Conservation (phyloP, 306 rosid genomes). For the Hippophae rhamnoides region DNA sequence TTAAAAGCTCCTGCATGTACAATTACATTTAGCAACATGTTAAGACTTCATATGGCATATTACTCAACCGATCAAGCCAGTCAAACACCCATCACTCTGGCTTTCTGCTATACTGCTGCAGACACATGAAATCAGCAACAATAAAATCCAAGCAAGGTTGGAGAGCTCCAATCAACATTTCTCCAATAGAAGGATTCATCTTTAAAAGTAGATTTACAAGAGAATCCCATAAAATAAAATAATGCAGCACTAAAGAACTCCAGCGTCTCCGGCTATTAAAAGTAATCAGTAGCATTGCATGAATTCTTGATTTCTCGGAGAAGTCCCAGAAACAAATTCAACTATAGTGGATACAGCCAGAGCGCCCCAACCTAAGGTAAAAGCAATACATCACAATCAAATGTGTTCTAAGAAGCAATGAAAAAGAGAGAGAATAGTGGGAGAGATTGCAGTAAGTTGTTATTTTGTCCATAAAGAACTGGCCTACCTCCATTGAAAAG, state of each 20-base stretch:
- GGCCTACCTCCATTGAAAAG: conserved; percentile 61
- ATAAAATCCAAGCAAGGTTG: conserved; percentile 51
- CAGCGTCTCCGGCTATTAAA: conserved; percentile 52
- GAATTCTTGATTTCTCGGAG: conserved; percentile 66
- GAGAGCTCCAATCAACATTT: conserved; percentile 72
- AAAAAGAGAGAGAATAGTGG: conserved; percentile 13
- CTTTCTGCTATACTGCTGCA: conserved; percentile 67
- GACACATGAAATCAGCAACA: conserved; percentile 71
- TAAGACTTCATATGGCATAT: conserved; percentile 43
- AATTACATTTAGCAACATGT: conserved; percentile 43
- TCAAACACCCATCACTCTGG: conserved; percentile 51
- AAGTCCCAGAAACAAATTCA: conserved; percentile 65
- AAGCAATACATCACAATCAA: conserved; percentile 80
- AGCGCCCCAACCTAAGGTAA: conserved; percentile 79
- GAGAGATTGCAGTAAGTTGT: conserved; percentile 27
- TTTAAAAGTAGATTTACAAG: conserved; percentile 48
- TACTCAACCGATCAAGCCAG: conserved; percentile 63
- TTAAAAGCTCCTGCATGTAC: conserved; percentile 62
- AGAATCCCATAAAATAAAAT: conserved; percentile 49
- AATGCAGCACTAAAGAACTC: conserved; percentile 46
- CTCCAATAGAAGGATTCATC: conserved; percentile 52
- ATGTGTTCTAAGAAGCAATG: conserved; percentile 33
- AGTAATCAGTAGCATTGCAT: conserved; percentile 38
- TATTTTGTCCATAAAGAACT: conserved; percentile 35
- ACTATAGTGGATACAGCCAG: conserved; percentile 54